phyloP scores from a whole-genome alignment of 768 basidiomycete species.

The Kockovaella imperatae region DNA sequence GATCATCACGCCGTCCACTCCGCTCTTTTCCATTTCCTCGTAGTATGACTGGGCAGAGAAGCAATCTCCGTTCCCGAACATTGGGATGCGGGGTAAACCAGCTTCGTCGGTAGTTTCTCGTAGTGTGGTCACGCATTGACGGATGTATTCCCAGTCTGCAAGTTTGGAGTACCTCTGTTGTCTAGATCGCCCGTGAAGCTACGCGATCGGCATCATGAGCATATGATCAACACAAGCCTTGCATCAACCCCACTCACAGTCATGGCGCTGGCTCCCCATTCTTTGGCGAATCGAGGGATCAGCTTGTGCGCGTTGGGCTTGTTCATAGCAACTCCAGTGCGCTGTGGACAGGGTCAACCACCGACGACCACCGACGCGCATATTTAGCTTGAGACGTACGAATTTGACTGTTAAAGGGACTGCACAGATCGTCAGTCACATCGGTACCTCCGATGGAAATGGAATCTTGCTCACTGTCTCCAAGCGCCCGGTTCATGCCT shows the following conservation, averaged over 20 bases:
- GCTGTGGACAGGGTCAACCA: constrained; percentile 52
- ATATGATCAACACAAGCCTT: constrained; percentile 24
- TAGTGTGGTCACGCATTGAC: constrained; percentile 72
- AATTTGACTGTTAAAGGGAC: constrained; percentile 58
- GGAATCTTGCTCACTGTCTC: constrained; percentile 51
- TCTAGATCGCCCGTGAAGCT: constrained; percentile 93
- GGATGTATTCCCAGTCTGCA: constrained; percentile 93
- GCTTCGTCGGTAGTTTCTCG: constrained; percentile 47
- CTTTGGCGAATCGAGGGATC: constrained; percentile 63
- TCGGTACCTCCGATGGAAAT: no score
- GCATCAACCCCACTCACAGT: constrained; percentile 46
- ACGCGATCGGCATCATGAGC: constrained; percentile 9
- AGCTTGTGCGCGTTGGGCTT: constrained; percentile 81
- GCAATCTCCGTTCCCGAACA: constrained; percentile 93
- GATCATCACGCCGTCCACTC: constrained; percentile 93
- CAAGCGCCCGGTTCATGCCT: constrained; percentile 85
- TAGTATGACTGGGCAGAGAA: constrained; percentile 58
- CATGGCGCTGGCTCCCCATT: constrained; percentile 54
- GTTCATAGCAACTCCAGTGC: constrained; percentile 81
- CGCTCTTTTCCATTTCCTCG: constrained; percentile 53
- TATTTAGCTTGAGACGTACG: constrained; percentile 27
- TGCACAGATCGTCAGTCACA: constrained; percentile 1
- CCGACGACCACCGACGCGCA: no score
- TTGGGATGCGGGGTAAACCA: constrained; percentile 66
- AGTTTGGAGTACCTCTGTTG: constrained; percentile 89